Base-by-base conservation (phyloP, 176 grass and related monocot species). In the Zoysia pacifica region DNA sequence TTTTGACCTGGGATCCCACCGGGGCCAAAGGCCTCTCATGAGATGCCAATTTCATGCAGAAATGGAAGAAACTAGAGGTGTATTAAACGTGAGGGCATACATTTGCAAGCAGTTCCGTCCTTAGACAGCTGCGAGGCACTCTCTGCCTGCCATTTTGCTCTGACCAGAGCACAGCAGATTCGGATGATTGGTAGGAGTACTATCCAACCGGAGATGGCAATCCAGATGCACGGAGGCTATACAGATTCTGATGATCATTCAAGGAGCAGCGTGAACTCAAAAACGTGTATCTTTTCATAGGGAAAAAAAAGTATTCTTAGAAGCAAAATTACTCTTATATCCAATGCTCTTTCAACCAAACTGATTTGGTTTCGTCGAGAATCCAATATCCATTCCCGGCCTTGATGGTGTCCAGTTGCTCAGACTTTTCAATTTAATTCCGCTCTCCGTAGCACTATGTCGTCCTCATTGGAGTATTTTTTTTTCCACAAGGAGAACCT, bases 151-250 rank as follows among this genome's bases (percentile, higher is more conserved):
- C 44, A 18, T 49, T 71, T 15, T 72, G 43, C 43, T 62, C 79
- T 53, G 67, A 71, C 79, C 44, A 41, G 44, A 20, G 15, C 43
- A 39, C 15, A 48, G 62, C 48, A 48, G 55, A 61, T 4, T 50
- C 46, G 14, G 79, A 62, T 70, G 44, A 72, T 72, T 81, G 55
- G 44, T 50, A 28, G 28, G 28, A 28, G 28, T 71, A 35, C 53
- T 39, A 42, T 62, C 79, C 55, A 70, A 60, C 66, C 28, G 28
- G 28, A 28, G 28, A 28, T 60, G 52, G 55, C 43, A 41, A 71
- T 8, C 55, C 67, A 81, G 36, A 49, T 40, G 79, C 62, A 72
- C 79, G 6, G 9, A 49, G 3, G 49, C 15, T 68, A 46, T 35
- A 28, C 8, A 36, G 28, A 48, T 38, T 62, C 53, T 40, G 54